These are phyloP conservation scores for Ochromonas danica DNA, from an alignment of 108 stramenopile species.

Conservation along the genomic window DNA sequence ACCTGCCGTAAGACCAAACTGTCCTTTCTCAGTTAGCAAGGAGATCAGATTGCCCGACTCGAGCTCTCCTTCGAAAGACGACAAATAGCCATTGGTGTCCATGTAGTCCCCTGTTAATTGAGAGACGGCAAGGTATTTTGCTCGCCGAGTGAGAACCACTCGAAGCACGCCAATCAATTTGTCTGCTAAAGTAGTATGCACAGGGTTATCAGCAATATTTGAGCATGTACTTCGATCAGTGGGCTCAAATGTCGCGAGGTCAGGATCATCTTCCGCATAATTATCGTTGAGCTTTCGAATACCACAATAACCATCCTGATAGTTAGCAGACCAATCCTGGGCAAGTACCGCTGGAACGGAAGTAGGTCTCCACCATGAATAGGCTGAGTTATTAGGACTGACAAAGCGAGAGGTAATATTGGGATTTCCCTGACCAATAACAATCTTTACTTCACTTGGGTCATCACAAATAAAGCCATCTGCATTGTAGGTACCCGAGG, in stretches of 20 bases:
- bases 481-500: conserved; percentile 56
- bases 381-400: conserved; percentile 63
- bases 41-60: conserved; percentile 57
- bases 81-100: conserved; percentile 60
- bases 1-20: conserved; percentile 42
- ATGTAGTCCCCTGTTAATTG: conserved; percentile 65
- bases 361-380: conserved; percentile 67
- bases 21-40: conserved; percentile 2
- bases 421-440: conserved; percentile 65
- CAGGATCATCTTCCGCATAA: conserved; percentile 59
- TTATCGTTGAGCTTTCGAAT: conserved; percentile 61
- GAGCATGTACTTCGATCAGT: conserved; percentile 57
- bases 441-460: conserved; percentile 68
- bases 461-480: conserved; percentile 66
- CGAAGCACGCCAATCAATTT: conserved; percentile 64
- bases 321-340: conserved; percentile 72
- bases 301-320: conserved; percentile 72
- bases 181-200: conserved; percentile 70
- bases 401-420: conserved; percentile 66
- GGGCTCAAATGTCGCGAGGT: conserved; percentile 39
- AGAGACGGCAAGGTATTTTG: conserved; percentile 74
- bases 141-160: conserved; percentile 62
- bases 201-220: conserved; percentile 78
- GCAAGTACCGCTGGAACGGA: conserved; percentile 72
- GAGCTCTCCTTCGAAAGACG: conserved; percentile 66